Evolutionary conservation across 2,329 filamentous ascomycete genomes (phyloP).

Genomic region (Xylariaceae sp.): DNA sequence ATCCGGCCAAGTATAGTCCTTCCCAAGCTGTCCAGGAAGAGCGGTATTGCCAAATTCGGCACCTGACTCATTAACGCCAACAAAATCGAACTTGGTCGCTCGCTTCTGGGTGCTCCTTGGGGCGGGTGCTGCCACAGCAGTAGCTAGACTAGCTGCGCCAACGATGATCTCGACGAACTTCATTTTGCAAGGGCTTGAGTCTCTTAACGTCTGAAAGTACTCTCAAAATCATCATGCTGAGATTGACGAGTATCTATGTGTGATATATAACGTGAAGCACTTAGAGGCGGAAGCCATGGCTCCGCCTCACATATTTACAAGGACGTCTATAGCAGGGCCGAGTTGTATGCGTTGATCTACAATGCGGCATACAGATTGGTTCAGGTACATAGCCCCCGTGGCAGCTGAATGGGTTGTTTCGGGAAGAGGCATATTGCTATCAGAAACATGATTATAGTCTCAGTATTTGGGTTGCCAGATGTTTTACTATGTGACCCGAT

Average conservation of each 20-base stretch:
- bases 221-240: conserved; percentile 6
- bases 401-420: too few relatives aligned
- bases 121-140: conserved; percentile 32
- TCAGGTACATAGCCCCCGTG: too few relatives aligned
- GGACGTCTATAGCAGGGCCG: conserved; percentile 14
- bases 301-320: conserved; percentile 25
- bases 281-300: conserved; percentile 23
- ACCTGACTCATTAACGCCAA: conserved; percentile 43
- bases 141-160: conserved; percentile 28
- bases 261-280: background rate
- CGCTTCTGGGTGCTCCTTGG: conserved; percentile 32
- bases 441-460: too few relatives aligned
- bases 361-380: too few relatives aligned
- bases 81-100: conserved; percentile 35
- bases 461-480: too few relatives aligned
- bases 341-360: background rate
- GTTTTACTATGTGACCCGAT: too few relatives aligned
- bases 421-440: too few relatives aligned
- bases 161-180: conserved; percentile 33
- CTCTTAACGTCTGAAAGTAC: background rate
- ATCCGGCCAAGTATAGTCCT: conserved; percentile 60
- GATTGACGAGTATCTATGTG: background rate
- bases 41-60: conserved; percentile 60
- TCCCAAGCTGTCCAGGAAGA: conserved; percentile 54
- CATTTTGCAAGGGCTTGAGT: conserved; percentile 24